Base-by-base conservation (phyloP, 2,329 filamentous ascomycete genomes). In the Penicillium sp. region DNA sequence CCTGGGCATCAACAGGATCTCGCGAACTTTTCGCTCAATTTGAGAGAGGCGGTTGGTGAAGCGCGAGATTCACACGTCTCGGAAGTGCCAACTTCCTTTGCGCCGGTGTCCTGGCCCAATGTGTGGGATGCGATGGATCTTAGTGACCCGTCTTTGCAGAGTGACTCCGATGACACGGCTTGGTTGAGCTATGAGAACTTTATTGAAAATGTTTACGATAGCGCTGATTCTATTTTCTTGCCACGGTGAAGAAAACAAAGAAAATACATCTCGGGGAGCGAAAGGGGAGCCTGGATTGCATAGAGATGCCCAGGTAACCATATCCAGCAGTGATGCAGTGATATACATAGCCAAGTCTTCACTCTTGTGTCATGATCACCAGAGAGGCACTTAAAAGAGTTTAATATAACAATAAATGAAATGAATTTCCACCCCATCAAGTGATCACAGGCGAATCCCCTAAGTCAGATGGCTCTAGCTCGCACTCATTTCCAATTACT, bases 141-240 rank as follows among this genome's bases (percentile, higher is more conserved):
- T 26, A 55, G 42, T 2, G 46, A 50, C 14, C 26, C 56, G 5
- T 53, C 55, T 1, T 14, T 60, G 0, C 61, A 50, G 18, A 40
- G 29, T 11, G 42, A 53, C 6, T 42, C 47, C 10, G 52, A 62
- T 45, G 59, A 67, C 47, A 57, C 56, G 26, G 63, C 67, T 1
- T 71, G 68, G 68, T 43, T 61, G 29, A 69, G 61, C 29, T 70
- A 70, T 46, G 63, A 67, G 38, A 66, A 54, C 24, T 70, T 71
- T 38, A 63, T 71, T 9, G 66, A 62, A 1, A 68, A 67, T 50
- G 54, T 67, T 31, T 66, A 68, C 48, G 62, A 64, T 26, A 66
- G 53, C 55, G 59, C 59, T n/a, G 62, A 68, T 38, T 59, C 57
- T 22, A 62, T 65, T 35, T 60, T 68, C 46, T 51, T 62, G 20